Conservation (phyloP, 495 filamentous ascomycete genomes). For the Trypethelium eluteriae region DNA sequence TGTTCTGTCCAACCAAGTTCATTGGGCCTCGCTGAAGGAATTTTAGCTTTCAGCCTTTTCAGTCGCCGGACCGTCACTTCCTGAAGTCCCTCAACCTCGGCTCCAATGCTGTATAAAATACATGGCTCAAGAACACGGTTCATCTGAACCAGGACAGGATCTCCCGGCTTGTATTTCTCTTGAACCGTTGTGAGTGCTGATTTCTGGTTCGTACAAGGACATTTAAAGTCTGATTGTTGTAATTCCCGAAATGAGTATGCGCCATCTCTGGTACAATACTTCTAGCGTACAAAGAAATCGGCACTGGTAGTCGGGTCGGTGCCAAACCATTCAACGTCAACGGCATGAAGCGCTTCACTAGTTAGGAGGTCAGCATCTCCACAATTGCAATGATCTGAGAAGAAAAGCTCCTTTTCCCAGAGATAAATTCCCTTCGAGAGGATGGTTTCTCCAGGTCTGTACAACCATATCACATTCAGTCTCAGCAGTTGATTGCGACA, state of each 20-base stretch:
- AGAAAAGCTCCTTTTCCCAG: constrained; percentile 61
- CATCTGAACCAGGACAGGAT: constrained; percentile 47
- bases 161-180: constrained; percentile 40
- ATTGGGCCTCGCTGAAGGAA: constrained; percentile 43
- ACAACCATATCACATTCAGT: constrained; percentile 65
- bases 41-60: constrained; percentile 25
- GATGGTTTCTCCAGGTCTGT: constrained; percentile 58
- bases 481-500: constrained; percentile 29
- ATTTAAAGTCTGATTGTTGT: constrained; percentile 37
- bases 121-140: constrained; percentile 43
- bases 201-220: constrained; percentile 26
- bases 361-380: constrained; percentile 40
- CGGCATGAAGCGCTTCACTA: constrained; percentile 41
- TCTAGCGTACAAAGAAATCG: constrained; percentile 60
- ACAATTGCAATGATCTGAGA: constrained; percentile 71
- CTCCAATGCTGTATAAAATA: constrained; percentile 43
- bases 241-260: constrained; percentile 48
- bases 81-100: constrained; percentile 25
- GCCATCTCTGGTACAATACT: constrained; percentile 44
- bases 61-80: constrained; percentile 42
- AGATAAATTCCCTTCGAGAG: constrained; percentile 58
- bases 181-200: constrained; percentile 17
- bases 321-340: constrained; percentile 50
- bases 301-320: constrained; percentile 34
- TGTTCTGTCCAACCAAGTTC: constrained; percentile 56